These are phyloP conservation scores for Coemansia sp. DNA, from an alignment of 192 early-diverging fungal genomes.

Conservation along the genomic window DNA sequence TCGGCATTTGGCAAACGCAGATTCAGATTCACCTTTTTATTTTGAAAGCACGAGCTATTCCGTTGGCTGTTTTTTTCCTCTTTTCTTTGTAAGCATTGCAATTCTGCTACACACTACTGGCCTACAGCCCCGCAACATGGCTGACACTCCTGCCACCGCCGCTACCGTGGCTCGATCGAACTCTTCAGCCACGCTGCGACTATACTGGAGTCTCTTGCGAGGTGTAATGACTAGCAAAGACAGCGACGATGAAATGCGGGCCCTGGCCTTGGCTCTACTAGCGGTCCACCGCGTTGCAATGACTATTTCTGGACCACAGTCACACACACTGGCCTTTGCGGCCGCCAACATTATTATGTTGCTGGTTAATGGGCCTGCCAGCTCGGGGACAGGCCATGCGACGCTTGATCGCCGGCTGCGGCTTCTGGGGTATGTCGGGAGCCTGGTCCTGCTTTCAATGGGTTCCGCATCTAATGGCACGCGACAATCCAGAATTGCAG, in stretches of 20 bases:
- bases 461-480: background rate
- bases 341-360: background rate
- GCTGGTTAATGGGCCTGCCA: background rate
- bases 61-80: background rate
- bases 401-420: constrained; percentile 9
- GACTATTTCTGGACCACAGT: background rate
- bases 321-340: background rate
- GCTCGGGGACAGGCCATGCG: background rate
- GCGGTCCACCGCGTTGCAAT: background rate
- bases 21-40: too few species aligned
- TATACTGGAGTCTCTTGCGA: constrained; percentile 5
- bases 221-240: background rate
- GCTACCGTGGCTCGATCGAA: constrained; percentile 7
- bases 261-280: background rate
- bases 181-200: background rate
- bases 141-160: constrained; percentile 2
- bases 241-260: background rate
- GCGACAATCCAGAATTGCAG: background rate
- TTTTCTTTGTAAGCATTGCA: background rate
- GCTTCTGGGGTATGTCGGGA: constrained; percentile 16
- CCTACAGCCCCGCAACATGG: background rate
- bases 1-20: too few species aligned
- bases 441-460: constrained; percentile 12
- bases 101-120: background rate
- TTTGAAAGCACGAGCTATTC: background rate